Conservation (phyloP, 169 alveolate species). For the Fabrea salina region DNA sequence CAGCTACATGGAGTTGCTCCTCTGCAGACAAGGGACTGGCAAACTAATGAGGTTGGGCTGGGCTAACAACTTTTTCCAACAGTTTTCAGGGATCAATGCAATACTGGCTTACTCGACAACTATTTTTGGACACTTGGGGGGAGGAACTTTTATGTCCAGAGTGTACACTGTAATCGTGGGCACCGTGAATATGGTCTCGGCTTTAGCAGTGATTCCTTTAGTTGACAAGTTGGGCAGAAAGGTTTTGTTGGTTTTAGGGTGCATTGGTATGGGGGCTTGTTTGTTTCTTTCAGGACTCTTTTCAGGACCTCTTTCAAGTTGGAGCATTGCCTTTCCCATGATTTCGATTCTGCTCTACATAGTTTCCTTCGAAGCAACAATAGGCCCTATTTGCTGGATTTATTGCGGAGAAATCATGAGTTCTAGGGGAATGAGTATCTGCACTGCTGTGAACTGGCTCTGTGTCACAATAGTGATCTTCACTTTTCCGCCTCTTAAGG, state of each 20-base stretch:
- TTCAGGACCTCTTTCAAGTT: background rate
- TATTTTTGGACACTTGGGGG: background rate
- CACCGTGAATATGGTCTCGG: background rate
- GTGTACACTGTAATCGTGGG: constrained; percentile 3
- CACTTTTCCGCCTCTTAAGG: background rate
- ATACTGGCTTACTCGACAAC: background rate
- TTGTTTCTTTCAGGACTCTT: background rate
- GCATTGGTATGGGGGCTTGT: background rate
- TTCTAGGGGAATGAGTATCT: constrained; percentile 42
- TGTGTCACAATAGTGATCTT: constrained; percentile 4
- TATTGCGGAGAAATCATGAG: constrained; percentile 52
- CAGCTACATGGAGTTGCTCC: background rate
- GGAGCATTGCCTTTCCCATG: constrained; percentile 33
- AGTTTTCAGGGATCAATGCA: background rate
- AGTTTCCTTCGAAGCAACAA: constrained; percentile 39
- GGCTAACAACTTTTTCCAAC: background rate
- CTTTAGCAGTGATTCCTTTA: background rate
- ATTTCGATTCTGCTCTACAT: constrained; percentile 32
- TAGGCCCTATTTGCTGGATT: constrained; percentile 57
- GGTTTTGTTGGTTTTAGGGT: background rate
- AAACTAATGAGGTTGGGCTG: constrained; percentile 28
- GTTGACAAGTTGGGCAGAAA: constrained; percentile 22
- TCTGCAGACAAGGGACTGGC: background rate
- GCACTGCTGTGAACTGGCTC: constrained; percentile 40
- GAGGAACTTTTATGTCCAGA: background rate